These are phyloP conservation scores for Gonium pectorale DNA, from an alignment of 139 green algal genomes.

Conservation along the genomic window DNA sequence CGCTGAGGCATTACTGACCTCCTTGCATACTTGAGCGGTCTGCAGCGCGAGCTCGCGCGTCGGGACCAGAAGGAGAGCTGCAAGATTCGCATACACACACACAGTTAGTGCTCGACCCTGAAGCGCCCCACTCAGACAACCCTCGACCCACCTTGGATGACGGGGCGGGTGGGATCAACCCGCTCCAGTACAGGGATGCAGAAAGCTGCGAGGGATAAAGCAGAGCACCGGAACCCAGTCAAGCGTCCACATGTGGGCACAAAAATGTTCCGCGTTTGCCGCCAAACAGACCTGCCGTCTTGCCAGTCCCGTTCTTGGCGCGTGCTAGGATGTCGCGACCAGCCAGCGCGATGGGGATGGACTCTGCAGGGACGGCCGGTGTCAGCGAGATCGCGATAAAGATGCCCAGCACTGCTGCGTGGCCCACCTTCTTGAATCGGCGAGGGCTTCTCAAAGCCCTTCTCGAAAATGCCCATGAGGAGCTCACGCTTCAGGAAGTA, in stretches of 20 bases:
- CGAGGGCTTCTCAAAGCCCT: slow-evolving; percentile 96
- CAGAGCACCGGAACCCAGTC: slow-evolving; percentile 29
- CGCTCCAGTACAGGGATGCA: slow-evolving; percentile 97
- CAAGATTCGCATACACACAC: neutral
- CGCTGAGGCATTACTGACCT: too few species aligned
- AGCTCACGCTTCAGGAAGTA: slow-evolving; percentile 98
- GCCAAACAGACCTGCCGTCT: slow-evolving; percentile 83
- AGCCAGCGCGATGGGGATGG: slow-evolving; percentile 97
- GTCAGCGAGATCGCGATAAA: slow-evolving; percentile 35
- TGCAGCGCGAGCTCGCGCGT: slow-evolving; percentile 98
- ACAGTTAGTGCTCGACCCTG: neutral
- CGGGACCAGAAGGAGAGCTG: slow-evolving; percentile 97
- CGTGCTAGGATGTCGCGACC: slow-evolving; percentile 97
- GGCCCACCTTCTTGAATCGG: slow-evolving; percentile 80
- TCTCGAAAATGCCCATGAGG: slow-evolving; percentile 99
- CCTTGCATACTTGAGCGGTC: slow-evolving; percentile 93
- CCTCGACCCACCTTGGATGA: slow-evolving; percentile 88
- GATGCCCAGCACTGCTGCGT: neutral
- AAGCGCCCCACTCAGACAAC: neutral
- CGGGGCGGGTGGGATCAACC: slow-evolving; percentile 87
- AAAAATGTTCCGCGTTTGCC: neutral
- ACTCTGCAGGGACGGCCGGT: slow-evolving; percentile 84
- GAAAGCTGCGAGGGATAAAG: slow-evolving; percentile 98
- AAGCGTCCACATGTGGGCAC: neutral
- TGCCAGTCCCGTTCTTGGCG: slow-evolving; percentile 99